Evolutionary conservation across 306 rosid species (phyloP).

Genomic region (Prunus padus): DNA sequence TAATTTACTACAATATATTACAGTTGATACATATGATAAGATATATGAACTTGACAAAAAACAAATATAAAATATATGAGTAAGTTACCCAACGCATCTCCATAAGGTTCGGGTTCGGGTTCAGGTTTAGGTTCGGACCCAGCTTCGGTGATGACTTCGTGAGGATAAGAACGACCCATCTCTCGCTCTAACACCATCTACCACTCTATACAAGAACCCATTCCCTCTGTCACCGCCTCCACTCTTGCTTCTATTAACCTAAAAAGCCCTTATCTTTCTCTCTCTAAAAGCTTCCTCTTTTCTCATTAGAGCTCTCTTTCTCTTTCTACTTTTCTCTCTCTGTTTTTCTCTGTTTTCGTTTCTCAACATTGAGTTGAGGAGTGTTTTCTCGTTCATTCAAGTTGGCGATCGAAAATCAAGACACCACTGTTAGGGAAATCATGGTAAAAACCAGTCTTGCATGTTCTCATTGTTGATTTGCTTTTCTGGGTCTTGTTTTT

Average conservation of each 20-base stretch:
- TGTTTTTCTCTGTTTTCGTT: not conserved
- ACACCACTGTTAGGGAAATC: constrained; percentile 77
- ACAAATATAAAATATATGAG: too few species aligned
- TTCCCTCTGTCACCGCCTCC: constrained; percentile 53
- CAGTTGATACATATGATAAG: too few species aligned
- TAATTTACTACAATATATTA: too few species aligned
- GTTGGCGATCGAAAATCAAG: constrained; percentile 92
- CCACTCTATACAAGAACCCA: constrained; percentile 79
- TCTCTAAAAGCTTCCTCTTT: not conserved
- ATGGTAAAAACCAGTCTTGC: constrained; percentile 39
- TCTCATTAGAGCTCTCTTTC: not conserved
- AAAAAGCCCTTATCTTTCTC: not conserved
- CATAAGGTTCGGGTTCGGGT: constrained; percentile 11
- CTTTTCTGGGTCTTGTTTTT: not conserved
- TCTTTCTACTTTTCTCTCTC: not conserved
- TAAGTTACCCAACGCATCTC: constrained; percentile 67
- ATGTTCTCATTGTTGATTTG: not conserved
- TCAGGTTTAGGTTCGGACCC: constrained; percentile 32
- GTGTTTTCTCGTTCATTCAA: constrained; percentile 18
- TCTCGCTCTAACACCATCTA: constrained; percentile 52
- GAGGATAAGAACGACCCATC: constrained; percentile 85
- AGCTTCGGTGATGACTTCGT: constrained; percentile 57
- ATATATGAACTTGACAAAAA: too few species aligned
- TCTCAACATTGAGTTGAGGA: not conserved
- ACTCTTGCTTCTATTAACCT: constrained; percentile 29